These are phyloP conservation scores for Pholiota microspora DNA, from an alignment of 768 basidiomycete species.

Conservation along the genomic window DNA sequence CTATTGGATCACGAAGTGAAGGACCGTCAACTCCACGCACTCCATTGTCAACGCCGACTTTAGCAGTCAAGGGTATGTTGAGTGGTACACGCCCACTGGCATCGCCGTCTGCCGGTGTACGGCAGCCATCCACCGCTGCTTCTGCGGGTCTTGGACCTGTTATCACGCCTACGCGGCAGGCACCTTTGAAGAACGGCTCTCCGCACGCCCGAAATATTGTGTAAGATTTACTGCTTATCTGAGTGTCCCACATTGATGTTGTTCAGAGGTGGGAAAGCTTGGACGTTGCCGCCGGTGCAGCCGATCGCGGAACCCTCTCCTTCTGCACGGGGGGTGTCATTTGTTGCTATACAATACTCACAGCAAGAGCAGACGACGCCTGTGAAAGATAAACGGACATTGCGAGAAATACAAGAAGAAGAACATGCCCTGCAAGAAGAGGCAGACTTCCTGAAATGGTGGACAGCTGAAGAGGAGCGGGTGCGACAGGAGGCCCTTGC, in stretches of 20 bases:
- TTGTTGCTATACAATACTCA: constrained; percentile 81
- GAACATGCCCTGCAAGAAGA: constrained; percentile 67
- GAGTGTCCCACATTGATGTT: too few relatives aligned
- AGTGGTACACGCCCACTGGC: constrained; percentile 15
- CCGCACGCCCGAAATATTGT: constrained; percentile 40
- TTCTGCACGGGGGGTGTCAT: constrained; percentile 49
- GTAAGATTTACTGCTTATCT: constrained; percentile 35
- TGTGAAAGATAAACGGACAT: constrained; percentile 55
- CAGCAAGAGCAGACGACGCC: constrained; percentile 56
- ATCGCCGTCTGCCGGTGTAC: constrained; percentile 15
- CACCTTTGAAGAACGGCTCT: constrained; percentile 20
- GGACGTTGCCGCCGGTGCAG: constrained; percentile 53
- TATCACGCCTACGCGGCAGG: constrained; percentile 57
- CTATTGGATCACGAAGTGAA: neutral
- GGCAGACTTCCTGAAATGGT: constrained; percentile 86
- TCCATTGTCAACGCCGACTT: neutral
- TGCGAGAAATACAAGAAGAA: constrained; percentile 86
- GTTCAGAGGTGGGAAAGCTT: constrained; percentile 58
- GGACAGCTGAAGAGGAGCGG: constrained; percentile 79
- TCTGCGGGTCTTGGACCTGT: constrained; percentile 65
- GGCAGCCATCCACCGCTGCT: constrained; percentile 17
- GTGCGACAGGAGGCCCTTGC: constrained; percentile 49
- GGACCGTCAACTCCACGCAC: neutral
- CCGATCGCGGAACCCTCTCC: constrained; percentile 35
- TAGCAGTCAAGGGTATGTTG: constrained; percentile 1